These are phyloP conservation scores for Pseudomassariella vexata DNA, from an alignment of 2,329 filamentous ascomycete species.

Conservation along the genomic window DNA sequence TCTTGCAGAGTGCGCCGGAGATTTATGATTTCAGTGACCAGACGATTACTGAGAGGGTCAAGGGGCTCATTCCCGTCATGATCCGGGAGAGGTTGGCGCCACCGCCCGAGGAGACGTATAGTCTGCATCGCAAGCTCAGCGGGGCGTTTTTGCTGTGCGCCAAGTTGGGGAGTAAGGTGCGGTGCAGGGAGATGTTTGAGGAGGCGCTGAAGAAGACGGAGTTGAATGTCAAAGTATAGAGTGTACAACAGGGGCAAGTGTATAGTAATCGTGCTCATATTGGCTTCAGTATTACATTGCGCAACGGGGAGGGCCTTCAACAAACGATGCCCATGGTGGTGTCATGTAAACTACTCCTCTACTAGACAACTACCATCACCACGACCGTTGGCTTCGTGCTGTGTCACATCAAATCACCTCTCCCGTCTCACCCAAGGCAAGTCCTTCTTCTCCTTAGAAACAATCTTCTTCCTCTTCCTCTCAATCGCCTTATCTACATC, in stretches of 20 bases:
- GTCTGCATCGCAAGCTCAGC: conserved; percentile 87
- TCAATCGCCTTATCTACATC: conserved; percentile 82
- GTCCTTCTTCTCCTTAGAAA: conserved; percentile 76
- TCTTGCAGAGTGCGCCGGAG: conserved; percentile 67
- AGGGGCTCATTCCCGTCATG: conserved; percentile 87
- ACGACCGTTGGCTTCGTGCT: too few relatives aligned
- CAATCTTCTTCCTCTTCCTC: conserved; percentile 82
- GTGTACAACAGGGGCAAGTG: too few relatives aligned
- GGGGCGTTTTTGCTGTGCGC: conserved; percentile 93
- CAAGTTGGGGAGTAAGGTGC: conserved; percentile 73
- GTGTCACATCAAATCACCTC: too few relatives aligned
- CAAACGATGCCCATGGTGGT: too few relatives aligned
- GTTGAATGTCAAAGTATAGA: conserved; percentile 8
- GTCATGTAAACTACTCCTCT: too few relatives aligned
- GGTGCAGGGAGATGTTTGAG: conserved; percentile 74
- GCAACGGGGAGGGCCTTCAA: too few relatives aligned
- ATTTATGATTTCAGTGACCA: conserved; percentile 91
- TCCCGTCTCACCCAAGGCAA: conserved; percentile 52
- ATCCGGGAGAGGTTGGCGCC: conserved; percentile 80
- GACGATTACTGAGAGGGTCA: conserved; percentile 92
- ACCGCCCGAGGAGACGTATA: conserved; percentile 96
- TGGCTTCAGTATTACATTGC: too few relatives aligned
- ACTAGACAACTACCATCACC: too few relatives aligned
- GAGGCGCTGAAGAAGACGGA: conserved; percentile 39
- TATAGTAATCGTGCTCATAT: neutral